Evolutionary conservation across 176 grass and related monocot genomes (phyloP), one percentile per base, ranked within the genome.

Genomic region (Chrysopogon serrulatus): DNA sequence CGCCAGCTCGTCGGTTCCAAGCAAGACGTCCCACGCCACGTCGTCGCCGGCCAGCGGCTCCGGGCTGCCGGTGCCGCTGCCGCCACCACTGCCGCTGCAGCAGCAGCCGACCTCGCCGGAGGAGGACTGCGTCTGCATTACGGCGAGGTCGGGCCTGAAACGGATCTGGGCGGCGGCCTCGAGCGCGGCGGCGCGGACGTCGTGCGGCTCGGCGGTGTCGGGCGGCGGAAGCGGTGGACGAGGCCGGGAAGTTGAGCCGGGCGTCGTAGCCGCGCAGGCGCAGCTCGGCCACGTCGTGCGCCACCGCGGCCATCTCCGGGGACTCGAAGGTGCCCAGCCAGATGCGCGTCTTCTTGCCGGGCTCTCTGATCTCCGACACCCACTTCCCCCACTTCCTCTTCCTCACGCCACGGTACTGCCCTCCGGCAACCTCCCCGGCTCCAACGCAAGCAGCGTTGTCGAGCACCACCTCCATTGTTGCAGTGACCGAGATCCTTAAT

Each of bases 361-460:
- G 95, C 81, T 98, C 95, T n/a, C 95, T 87, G 81, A 98, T 97
- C 84, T 97, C 95, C 0, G 95, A 97, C 63, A 97, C 95, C 88
- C 90, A 97, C 49, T 93, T 97, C 3, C 95, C 95, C 95, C 95
- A 97, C 84, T 97, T 97, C 81, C 95, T 73, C 95, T 98, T 98
- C 77, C 95, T 76, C 78, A 98, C 95, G 14, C 95, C 95, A 0
- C 90, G 71, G 82, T 91, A 98, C 79, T 92, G 90, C 68, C 57
- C 71, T 4, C 59, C 76, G 2, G 61, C 75, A 17, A 36, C 27
- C 34, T 64, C 80, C 0, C 79, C 82, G 2, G 19, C 77, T 5
- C 47, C 1, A 15, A 27, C 54, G 32, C 64, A 11, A 5, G 18
- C 6, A 17, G 1, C 37, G 77, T 51, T 80, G 5, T 84, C 76